These are phyloP conservation scores for Daldinia childiae DNA, from an alignment of 495 filamentous ascomycete species.

Conservation along the genomic window DNA sequence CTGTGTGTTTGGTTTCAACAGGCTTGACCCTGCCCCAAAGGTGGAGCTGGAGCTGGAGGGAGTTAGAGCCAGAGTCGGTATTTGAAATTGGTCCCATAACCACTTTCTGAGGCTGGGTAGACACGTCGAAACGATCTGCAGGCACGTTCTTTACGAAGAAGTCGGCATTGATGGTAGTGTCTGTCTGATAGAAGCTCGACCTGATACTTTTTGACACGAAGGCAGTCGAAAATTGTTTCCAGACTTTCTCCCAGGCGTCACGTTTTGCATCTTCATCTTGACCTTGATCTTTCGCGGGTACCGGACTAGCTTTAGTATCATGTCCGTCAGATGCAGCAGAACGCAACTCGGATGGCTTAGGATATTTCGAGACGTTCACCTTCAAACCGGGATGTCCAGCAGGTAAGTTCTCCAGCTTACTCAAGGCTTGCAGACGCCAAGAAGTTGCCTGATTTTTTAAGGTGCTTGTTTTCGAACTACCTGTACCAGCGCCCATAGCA, in stretches of 20 bases:
- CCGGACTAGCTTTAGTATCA: neutral
- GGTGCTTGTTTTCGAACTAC: conserved; percentile 7
- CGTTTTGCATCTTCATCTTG: neutral
- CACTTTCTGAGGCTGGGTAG: conserved; percentile 43
- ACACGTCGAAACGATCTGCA: conserved; percentile 46
- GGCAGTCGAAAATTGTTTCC: conserved; percentile 27
- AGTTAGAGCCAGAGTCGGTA: conserved; percentile 20
- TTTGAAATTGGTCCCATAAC: conserved; percentile 26
- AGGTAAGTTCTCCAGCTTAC: conserved; percentile 68
- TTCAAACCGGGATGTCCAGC: conserved; percentile 66
- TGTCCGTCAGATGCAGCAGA: conserved; percentile 45
- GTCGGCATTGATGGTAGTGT: conserved; percentile 47
- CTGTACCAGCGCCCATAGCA: conserved; percentile 17
- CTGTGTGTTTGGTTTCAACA: conserved; percentile 64
- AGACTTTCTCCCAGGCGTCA: conserved; percentile 30
- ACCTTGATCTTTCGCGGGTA: conserved; percentile 6
- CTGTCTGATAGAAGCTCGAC: conserved; percentile 54
- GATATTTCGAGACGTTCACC: conserved; percentile 69
- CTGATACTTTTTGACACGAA: conserved; percentile 18
- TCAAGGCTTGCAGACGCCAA: conserved; percentile 54
- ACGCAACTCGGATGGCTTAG: conserved; percentile 49
- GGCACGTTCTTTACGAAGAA: conserved; percentile 54
- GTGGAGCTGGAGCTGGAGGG: conserved; percentile 73
- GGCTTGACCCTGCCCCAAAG: conserved; percentile 74
- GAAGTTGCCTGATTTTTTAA: conserved; percentile 46